phyloP scores from a whole-genome alignment of 805 yeast species.

The Starmerella bacillaris region DNA sequence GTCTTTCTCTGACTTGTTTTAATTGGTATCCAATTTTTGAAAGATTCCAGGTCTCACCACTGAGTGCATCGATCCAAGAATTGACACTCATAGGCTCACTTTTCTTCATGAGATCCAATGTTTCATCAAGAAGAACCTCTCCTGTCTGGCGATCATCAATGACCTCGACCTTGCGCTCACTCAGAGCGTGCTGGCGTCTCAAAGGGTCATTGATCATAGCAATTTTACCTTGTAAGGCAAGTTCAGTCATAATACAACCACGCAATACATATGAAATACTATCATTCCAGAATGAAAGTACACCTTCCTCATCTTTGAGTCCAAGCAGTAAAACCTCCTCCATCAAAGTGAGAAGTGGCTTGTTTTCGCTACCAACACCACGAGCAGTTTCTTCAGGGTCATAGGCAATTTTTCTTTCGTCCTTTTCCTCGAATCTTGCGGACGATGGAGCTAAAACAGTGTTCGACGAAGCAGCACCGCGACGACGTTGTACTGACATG shows the following conservation, averaged over 20 bases:
- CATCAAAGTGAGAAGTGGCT: slow-evolving; percentile 78
- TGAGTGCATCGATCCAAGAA: slow-evolving; percentile 81
- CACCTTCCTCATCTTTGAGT: slow-evolving; percentile 87
- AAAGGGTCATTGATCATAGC: slow-evolving; percentile 83
- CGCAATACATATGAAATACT: slow-evolving; percentile 89
- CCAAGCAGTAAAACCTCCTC: slow-evolving; percentile 92
- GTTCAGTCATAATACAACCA: slow-evolving; percentile 81
- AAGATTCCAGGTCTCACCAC: slow-evolving; percentile 93
- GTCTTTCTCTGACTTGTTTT: slow-evolving; percentile 90
- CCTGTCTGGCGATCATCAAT: slow-evolving; percentile 78
- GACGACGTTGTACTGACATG: slow-evolving; percentile 15
- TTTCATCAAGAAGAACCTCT: slow-evolving; percentile 85
- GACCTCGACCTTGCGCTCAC: slow-evolving; percentile 77
- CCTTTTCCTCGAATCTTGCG: slow-evolving; percentile 8
- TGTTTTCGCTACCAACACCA: slow-evolving; percentile 27
- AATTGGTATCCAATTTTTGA: slow-evolving; percentile 87
- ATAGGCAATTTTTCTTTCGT: slow-evolving; percentile 24
- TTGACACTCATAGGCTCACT: slow-evolving; percentile 60
- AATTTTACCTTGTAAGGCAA: slow-evolving; percentile 80
- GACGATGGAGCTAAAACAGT: slow-evolving; percentile 1
- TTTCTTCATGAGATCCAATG: slow-evolving; percentile 69
- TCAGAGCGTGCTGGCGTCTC: slow-evolving; percentile 68
- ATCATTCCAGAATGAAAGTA: slow-evolving; percentile 94
- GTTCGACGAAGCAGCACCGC: slow-evolving; percentile 11
- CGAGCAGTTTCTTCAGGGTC: slow-evolving; percentile 47